Base-by-base conservation (phyloP, 148 eudicot species). In the Fallopia convolvulus region DNA sequence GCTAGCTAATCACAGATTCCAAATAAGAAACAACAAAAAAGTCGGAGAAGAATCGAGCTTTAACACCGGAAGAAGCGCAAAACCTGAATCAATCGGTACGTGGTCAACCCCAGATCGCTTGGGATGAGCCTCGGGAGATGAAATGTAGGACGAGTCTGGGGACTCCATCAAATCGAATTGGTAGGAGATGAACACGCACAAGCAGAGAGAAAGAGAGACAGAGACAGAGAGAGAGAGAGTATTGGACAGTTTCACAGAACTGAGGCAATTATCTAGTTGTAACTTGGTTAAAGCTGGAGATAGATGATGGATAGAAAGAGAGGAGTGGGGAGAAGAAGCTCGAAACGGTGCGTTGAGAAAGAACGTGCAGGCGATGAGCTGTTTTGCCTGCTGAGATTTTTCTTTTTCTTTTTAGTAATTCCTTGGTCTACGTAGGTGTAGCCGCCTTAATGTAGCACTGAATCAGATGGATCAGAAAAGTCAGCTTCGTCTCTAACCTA, bases 81-180 rank as follows among this genome's bases (percentile, higher is more conserved):
- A 63, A 80, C 85, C 85, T 56, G 83, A 80, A 83, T 75, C 53
- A 6, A 33, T 26, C 32, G 80, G 72, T n/a, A 71, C 46, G 65
- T 81, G 60, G 77, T 76, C 48, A 44, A 77, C 60, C 1, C 30
- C 78, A 75, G 88, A 82, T 79, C 77, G 87, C 75, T 74, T 77
- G 8, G 82, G 86, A 30, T 81, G 81, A 72, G 77, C 78, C 36
- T 83, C 86, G 0, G 82, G 82, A 6, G 90, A 85, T 3, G 87
- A 88, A 79, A 83, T 82, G 77, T 83, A 85, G 33, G 87, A 77
- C 26, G 81, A 73, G 58, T 82, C 90, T 0, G 90, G 88, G 13
- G 90, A 88, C 80, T 82, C 90, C 90, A 88, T 88, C n/a, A 52
- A 76, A 65, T 40, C 56, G 11, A 73, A 68, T 17, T 17, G 15